phyloP scores from a whole-genome alignment of 352 stramenopile genomes.

The Saprolegnia diclina region DNA sequence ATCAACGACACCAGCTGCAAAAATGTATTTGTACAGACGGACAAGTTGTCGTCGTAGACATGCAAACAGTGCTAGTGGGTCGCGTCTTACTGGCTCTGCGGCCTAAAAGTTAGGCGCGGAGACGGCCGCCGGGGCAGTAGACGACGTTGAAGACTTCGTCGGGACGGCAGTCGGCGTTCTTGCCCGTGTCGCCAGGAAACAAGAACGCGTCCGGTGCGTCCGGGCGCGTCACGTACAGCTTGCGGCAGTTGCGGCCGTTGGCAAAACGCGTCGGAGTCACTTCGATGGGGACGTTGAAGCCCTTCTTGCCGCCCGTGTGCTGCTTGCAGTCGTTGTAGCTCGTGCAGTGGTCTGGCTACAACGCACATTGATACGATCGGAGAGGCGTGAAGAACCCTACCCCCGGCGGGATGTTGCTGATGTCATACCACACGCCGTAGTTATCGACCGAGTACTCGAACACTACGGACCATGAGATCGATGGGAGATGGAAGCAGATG shows the following conservation, averaged over 20 bases:
- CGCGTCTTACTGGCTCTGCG: too few species aligned
- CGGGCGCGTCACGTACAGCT: background rate
- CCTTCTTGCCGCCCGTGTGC: constrained; percentile 21
- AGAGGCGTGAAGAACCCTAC: background rate
- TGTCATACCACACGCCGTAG: constrained; percentile 31
- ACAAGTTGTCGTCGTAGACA: too few species aligned
- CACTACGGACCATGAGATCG: too few species aligned
- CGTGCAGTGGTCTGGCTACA: constrained; percentile 17
- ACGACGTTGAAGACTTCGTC: constrained; percentile 42
- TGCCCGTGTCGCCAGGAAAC: constrained; percentile 35
- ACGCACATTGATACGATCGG: too few species aligned
- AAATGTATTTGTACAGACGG: too few species aligned
- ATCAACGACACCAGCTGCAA: too few species aligned
- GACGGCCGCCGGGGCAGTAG: constrained; percentile 39
- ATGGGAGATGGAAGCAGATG: too few species aligned
- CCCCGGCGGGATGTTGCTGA: constrained; percentile 31
- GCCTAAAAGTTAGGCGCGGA: background rate
- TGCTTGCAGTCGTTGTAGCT: constrained; percentile 27
- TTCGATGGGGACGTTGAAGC: constrained; percentile 29
- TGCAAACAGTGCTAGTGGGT: too few species aligned
- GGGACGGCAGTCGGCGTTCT: constrained; percentile 50
- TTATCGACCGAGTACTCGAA: constrained; percentile 21
- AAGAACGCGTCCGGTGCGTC: background rate
- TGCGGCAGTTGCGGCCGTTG: constrained; percentile 2
- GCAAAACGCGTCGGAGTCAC: constrained; percentile 20